Base-by-base conservation (phyloP, 2,329 filamentous ascomycete genomes). In the Ceratocystis diversiconidia region DNA sequence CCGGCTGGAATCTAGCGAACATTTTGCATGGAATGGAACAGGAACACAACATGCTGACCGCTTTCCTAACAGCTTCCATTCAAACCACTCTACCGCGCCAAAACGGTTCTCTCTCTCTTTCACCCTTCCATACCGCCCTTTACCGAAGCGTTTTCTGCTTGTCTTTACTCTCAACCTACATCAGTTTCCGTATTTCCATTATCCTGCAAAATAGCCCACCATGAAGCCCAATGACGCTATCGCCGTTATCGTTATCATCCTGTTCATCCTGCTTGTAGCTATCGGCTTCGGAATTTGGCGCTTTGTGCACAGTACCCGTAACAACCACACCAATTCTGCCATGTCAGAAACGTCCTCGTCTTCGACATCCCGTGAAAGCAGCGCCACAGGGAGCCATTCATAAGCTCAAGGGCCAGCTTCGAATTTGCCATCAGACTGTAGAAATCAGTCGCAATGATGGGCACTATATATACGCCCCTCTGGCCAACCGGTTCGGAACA, bases 171-270 rank as follows among this genome's bases (percentile, higher is more conserved):
- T 8, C 19, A 10, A 55, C 19, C 52, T 3, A 7, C 25, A 32
- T 22, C 25, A 8, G 30, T 32, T 32, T 57, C 52, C 25, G 2
- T 15, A 22, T 7, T 15, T 10, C 7, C 50, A 12, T 25, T 10
- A 19, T 28, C 3, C 2, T 4, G 15, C 25, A 17, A 17, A n/a
- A n/a, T 60, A 36, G 55, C 52, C 59, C 64, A 62, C 3, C 28
- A 77, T 80, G 71, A 82, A 86, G 74, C 76, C 80, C 76, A 87
- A 87, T 80, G 80, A 86, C 74, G 81, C 82, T 71, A 86, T 87
- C 74, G 84, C 84, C 70, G 78, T 87, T 73, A 86, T 87, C 72
- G 81, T 87, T 74, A 86, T 87, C 73, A 73, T 87, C 65, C 79
- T 87, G 70, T 86, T 87, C 76, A 73, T 84, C 71, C 75, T 86